These are phyloP conservation scores for Penicillium diatomitis DNA, from an alignment of 495 filamentous ascomycete species.

Conservation along the genomic window DNA sequence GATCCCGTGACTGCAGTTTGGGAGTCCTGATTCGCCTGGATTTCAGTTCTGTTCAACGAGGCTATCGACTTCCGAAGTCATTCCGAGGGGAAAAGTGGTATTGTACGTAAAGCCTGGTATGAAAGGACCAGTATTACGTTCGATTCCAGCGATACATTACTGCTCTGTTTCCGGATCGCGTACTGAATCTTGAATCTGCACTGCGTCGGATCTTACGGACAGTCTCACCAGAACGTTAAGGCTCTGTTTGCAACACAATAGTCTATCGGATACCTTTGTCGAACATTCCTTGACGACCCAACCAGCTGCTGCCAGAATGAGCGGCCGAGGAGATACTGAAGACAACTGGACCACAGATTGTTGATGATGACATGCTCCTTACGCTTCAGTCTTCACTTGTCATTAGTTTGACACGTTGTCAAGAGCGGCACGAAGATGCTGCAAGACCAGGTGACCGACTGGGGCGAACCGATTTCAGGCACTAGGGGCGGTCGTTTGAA, in stretches of 20 bases:
- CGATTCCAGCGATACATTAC: not conserved
- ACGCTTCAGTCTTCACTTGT: too few relatives aligned
- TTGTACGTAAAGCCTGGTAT: not conserved
- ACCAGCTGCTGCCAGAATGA: too few relatives aligned
- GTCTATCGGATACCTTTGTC: too few relatives aligned
- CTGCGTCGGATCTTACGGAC: not conserved
- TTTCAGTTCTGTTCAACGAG: not conserved
- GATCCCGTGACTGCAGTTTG: too few relatives aligned
- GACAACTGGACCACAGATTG: too few relatives aligned
- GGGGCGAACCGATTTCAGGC: not conserved
- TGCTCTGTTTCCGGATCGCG: conserved; percentile 20
- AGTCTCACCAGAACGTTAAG: not conserved
- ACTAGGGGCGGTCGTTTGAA: too few relatives aligned
- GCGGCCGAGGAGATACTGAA: too few relatives aligned
- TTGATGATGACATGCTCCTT: too few relatives aligned
- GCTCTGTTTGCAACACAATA: too few relatives aligned
- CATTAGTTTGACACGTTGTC: too few relatives aligned
- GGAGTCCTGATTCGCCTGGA: too few relatives aligned
- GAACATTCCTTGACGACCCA: too few relatives aligned
- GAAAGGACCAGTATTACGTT: not conserved
- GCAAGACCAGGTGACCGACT: conserved; percentile 6
- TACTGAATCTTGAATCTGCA: not conserved
- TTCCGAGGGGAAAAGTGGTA: not conserved
- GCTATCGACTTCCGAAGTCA: not conserved
- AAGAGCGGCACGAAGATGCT: not conserved